These are phyloP conservation scores for Aspergillus haitiensis DNA, from an alignment of 495 filamentous ascomycete species.

Conservation along the genomic window DNA sequence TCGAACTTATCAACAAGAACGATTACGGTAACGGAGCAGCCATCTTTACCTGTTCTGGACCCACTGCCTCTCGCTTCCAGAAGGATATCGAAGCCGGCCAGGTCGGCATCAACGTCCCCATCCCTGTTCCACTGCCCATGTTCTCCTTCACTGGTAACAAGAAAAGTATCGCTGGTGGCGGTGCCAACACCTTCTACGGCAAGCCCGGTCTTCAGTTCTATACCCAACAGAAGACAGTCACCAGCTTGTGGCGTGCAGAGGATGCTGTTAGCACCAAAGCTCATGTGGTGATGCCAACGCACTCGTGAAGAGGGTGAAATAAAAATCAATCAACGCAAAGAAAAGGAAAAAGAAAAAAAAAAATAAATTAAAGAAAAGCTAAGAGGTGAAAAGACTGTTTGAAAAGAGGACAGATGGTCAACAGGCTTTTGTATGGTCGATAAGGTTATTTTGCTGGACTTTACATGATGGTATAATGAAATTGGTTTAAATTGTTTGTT, in stretches of 20 bases:
- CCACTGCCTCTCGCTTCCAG: constrained; percentile 63
- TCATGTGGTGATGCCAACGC: constrained; percentile 91
- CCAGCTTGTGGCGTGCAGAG: constrained; percentile 82
- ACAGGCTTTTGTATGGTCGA: not conserved
- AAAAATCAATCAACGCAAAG: constrained; percentile 12
- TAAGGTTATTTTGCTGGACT: not conserved
- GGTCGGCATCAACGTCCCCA: constrained; percentile 66
- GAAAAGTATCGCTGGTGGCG: constrained; percentile 90
- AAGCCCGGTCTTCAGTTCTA: constrained; percentile 90
- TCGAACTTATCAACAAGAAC: constrained; percentile 64
- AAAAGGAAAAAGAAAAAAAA: not conserved
- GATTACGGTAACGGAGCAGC: constrained; percentile 71
- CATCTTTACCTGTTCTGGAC: constrained; percentile 65
- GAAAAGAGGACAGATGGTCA: not conserved
- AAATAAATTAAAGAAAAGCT: constrained; percentile 1
- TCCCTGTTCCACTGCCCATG: constrained; percentile 88
- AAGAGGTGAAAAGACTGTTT: not conserved
- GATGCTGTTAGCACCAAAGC: constrained; percentile 80
- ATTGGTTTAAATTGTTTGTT: not conserved
- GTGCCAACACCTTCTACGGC: constrained; percentile 93
- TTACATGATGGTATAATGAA: constrained; percentile 1
- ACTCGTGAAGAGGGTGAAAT: constrained; percentile 38
- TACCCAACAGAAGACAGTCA: constrained; percentile 97
- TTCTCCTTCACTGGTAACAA: constrained; percentile 99
- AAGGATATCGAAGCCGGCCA: constrained; percentile 62